Evolutionary conservation across 1,284 basidiomycete species (phyloP).

Genomic region (Ganoderma multipileum): DNA sequence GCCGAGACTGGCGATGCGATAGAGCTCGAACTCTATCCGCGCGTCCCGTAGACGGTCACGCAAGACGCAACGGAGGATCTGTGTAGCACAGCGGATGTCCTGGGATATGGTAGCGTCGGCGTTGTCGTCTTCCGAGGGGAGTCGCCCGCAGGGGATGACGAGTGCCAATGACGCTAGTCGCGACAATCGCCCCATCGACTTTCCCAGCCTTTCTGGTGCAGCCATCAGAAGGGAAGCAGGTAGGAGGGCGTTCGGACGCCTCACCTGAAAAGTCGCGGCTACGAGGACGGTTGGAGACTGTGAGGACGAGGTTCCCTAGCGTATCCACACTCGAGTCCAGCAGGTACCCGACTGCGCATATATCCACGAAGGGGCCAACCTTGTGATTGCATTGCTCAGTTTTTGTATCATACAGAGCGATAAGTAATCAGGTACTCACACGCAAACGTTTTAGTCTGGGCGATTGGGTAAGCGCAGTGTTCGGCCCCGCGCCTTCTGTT

Average conservation of each 20-base stretch:
- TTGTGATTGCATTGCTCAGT: background rate
- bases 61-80: background rate
- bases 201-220: background rate
- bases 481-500: background rate
- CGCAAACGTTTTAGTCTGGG: background rate
- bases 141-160: background rate
- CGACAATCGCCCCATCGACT: background rate
- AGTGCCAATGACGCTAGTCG: background rate
- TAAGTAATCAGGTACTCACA: background rate
- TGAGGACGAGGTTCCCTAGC: background rate
- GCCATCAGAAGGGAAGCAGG: background rate
- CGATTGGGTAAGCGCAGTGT: background rate
- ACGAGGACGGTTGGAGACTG: background rate
- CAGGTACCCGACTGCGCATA: background rate
- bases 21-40: background rate
- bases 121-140: background rate
- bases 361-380: background rate
- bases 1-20: background rate
- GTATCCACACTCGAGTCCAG: background rate
- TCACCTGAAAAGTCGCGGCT: background rate
- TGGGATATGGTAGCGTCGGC: background rate
- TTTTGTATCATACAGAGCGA: background rate
- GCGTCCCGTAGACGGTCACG: background rate
- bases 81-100: background rate
- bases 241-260: background rate